Evolutionary conservation across 108 stramenopile genomes (phyloP).

Genomic region (Bacterosira constricta): DNA sequence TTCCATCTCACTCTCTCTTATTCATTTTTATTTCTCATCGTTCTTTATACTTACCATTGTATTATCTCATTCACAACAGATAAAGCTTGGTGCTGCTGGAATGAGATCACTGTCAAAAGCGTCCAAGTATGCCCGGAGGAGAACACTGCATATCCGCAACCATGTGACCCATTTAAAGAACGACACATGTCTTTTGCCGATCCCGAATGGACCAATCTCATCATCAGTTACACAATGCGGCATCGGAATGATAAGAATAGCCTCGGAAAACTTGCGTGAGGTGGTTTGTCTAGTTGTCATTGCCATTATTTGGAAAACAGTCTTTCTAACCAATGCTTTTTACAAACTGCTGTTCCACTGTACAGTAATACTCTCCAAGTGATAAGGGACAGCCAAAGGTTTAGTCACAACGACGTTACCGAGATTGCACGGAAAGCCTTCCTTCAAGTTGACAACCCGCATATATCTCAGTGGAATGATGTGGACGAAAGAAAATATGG

Average conservation of each 20-base stretch:
- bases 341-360: background rate
- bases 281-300: too few species aligned
- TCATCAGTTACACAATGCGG: slow-evolving; percentile 18
- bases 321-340: background rate
- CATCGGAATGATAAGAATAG: slow-evolving; percentile 3
- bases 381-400: slow-evolving; percentile 4
- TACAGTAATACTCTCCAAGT: slow-evolving; percentile 1
- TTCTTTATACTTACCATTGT: background rate
- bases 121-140: background rate
- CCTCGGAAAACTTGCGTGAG: slow-evolving; percentile 11
- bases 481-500: background rate
- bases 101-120: background rate
- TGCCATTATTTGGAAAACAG: background rate
- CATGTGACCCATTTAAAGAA: slow-evolving; percentile 1
- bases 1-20: background rate
- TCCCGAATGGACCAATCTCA: background rate
- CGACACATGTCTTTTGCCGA: background rate
- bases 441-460: slow-evolving; percentile 18
- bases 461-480: slow-evolving; percentile 7
- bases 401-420: background rate
- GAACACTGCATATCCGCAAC: background rate
- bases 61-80: too few species aligned
- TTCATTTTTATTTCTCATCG: background rate
- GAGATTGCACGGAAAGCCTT: slow-evolving; percentile 1
- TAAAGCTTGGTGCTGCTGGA: slow-evolving; percentile 30